phyloP scores from a whole-genome alignment of 371 early-diverging fungal genomes.

The Gilbertella persicaria region DNA sequence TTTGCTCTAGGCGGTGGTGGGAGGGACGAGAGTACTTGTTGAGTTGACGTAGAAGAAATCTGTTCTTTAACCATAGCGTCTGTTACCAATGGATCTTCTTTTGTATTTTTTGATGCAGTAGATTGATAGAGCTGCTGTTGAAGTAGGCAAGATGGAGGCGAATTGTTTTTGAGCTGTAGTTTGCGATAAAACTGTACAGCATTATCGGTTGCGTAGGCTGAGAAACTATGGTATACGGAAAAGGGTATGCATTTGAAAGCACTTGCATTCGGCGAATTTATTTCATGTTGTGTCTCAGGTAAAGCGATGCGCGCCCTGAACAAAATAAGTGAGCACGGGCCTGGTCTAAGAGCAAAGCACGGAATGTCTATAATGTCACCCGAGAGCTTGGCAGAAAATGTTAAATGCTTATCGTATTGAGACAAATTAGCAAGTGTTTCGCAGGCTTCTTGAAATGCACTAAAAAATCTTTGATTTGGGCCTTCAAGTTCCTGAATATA shows the following conservation, averaged over 20 bases:
- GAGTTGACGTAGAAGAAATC: too few relatives aligned
- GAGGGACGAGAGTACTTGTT: constrained; percentile 14
- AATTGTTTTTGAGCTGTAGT: constrained; percentile 2
- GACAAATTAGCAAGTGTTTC: constrained; percentile 21
- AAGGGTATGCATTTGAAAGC: constrained; percentile 43
- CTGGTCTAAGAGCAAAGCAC: constrained; percentile 29
- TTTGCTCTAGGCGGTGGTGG: constrained; percentile 35
- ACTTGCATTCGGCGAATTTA: constrained; percentile 32
- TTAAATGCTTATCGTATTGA: constrained; percentile 25
- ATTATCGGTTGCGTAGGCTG: constrained; percentile 25
- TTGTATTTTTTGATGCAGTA: constrained; percentile 2
- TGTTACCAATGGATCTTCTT: too few relatives aligned
- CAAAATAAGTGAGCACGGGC: constrained; percentile 38
- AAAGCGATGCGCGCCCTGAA: constrained; percentile 36
- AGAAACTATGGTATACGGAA: constrained; percentile 30
- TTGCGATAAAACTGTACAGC: constrained; percentile 24
- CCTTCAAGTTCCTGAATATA: not conserved
- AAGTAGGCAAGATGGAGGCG: not conserved
- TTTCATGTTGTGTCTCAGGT: constrained; percentile 34
- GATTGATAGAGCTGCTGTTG: constrained; percentile 18
- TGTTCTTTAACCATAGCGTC: too few relatives aligned
- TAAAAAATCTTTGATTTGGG: constrained; percentile 18
- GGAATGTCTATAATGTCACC: constrained; percentile 39
- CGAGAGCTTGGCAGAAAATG: constrained; percentile 28
- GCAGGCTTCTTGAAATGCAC: constrained; percentile 27